These are phyloP conservation scores for Orychophragmus violaceus DNA, from an alignment of 345 rosid genomes.

Conservation along the genomic window DNA sequence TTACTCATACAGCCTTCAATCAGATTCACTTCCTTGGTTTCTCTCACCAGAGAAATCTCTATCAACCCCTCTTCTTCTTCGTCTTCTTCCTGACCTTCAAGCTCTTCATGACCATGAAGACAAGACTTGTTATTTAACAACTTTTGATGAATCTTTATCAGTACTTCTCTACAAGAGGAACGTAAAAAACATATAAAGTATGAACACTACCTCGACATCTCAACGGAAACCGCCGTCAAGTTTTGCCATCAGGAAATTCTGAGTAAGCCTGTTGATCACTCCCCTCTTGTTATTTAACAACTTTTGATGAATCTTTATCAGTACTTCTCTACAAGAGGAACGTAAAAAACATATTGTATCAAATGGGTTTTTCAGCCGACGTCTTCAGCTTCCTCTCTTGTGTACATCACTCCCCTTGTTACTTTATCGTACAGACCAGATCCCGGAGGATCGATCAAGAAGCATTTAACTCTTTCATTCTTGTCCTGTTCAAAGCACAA, in stretches of 20 bases:
- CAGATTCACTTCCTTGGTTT: slow-evolving; percentile 24
- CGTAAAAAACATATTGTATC: slow-evolving; percentile 46
- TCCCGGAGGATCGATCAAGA: slow-evolving; percentile 93
- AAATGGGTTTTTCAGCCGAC: slow-evolving; percentile 79
- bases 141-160: neutral
- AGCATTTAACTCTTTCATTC: slow-evolving; percentile 52
- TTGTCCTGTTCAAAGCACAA: slow-evolving; percentile 26
- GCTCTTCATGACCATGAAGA: slow-evolving; percentile 9
- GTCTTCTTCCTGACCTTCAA: slow-evolving; percentile 17
- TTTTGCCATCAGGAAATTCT: slow-evolving; percentile 77
- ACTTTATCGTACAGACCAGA: slow-evolving; percentile 92
- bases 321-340: neutral
- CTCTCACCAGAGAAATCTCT: slow-evolving; percentile 44
- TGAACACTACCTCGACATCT: slow-evolving; percentile 77
- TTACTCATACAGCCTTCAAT: slow-evolving; percentile 20
- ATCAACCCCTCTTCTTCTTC: slow-evolving; percentile 55
- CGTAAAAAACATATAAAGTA: neutral
- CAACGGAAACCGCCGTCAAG: slow-evolving; percentile 93
- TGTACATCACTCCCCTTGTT: slow-evolving; percentile 94
- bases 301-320: neutral
- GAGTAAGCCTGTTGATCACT: slow-evolving; percentile 83
- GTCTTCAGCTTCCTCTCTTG: slow-evolving; percentile 93
- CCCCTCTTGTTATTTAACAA: slow-evolving; percentile 84
- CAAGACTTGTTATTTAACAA: no score
- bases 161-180: neutral